Conservation (phyloP, 331 rosid genomes). For the Malus hybrid region DNA sequence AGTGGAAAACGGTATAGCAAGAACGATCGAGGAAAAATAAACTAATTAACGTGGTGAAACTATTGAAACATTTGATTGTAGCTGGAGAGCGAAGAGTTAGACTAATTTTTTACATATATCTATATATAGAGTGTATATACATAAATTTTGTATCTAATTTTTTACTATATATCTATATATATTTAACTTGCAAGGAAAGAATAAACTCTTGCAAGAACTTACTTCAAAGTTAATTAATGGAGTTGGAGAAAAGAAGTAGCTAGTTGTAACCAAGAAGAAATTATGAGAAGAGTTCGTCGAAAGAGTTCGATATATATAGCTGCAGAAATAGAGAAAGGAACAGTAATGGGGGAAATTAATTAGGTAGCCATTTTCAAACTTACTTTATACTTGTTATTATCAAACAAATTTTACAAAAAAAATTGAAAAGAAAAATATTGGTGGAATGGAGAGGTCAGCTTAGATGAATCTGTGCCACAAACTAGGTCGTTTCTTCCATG, state of each 20-base stretch:
- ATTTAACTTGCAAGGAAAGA: background rate
- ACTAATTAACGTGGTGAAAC: background rate
- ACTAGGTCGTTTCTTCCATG: constrained; percentile 18
- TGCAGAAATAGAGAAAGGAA: constrained; percentile 5
- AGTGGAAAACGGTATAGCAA: background rate
- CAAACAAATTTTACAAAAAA: background rate
- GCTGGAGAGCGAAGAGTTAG: no score
- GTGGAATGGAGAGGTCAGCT: constrained; percentile 10
- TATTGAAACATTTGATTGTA: background rate
- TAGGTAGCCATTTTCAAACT: constrained; percentile 22
- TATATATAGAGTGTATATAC: no score
- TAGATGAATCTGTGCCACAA: constrained; percentile 30
- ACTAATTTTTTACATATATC: no score
- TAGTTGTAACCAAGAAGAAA: constrained; percentile 2
- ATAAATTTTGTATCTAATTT: no score
- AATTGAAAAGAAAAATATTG: constrained; percentile 6
- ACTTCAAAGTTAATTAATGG: background rate
- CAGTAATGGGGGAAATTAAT: background rate
- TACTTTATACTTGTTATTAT: background rate
- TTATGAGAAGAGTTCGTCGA: constrained; percentile 14
- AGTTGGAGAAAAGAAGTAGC: background rate
- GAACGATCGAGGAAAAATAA: background rate
- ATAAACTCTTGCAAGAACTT: background rate
- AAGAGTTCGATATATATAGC: constrained; percentile 31
- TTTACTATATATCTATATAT: background rate